Evolutionary conservation across 768 basidiomycete species (phyloP).

Genomic region (Suillus occidentalis): DNA sequence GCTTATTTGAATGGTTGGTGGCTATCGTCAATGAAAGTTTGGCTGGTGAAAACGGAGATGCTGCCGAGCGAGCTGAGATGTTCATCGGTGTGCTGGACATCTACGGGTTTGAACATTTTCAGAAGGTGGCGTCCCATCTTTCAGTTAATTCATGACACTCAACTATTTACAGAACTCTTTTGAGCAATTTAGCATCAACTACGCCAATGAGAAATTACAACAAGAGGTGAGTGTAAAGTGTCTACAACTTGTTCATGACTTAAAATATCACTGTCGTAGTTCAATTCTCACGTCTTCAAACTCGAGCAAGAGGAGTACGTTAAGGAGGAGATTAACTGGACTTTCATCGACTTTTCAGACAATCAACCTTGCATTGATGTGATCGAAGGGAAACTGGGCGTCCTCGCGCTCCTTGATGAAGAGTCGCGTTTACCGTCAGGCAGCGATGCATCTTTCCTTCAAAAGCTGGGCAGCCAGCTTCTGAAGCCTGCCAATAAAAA

Average conservation of each 20-base stretch:
- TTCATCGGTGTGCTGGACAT: slow-evolving; percentile 99
- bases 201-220: slow-evolving; percentile 97
- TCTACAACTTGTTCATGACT: slow-evolving; percentile 15
- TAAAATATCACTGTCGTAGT: slow-evolving; percentile 46
- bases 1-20: slow-evolving; percentile 98
- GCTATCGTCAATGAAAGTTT: slow-evolving; percentile 96
- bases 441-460: slow-evolving; percentile 88
- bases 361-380: slow-evolving; percentile 99
- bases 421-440: slow-evolving; percentile 96
- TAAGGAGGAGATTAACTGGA: slow-evolving; percentile 99
- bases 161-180: slow-evolving; percentile 64
- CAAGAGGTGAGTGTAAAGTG: slow-evolving; percentile 71
- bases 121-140: slow-evolving; percentile 57
- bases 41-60: slow-evolving; percentile 92
- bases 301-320: slow-evolving; percentile 99
- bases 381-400: slow-evolving; percentile 96
- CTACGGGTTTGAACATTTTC: slow-evolving; percentile 96
- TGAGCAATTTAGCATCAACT: slow-evolving; percentile 99
- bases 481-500: slow-evolving; percentile 80
- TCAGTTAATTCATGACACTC: slow-evolving; percentile 9
- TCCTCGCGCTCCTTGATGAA: slow-evolving; percentile 92
- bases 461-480: slow-evolving; percentile 87
- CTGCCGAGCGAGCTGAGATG: slow-evolving; percentile 89
- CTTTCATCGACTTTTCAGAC: slow-evolving; percentile 98
- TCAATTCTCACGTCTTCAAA: slow-evolving; percentile 99